Evolutionary conservation across 768 basidiomycete species (phyloP), one percentile per base, ranked within the genome.

Genomic region (Hericium alpestre): DNA sequence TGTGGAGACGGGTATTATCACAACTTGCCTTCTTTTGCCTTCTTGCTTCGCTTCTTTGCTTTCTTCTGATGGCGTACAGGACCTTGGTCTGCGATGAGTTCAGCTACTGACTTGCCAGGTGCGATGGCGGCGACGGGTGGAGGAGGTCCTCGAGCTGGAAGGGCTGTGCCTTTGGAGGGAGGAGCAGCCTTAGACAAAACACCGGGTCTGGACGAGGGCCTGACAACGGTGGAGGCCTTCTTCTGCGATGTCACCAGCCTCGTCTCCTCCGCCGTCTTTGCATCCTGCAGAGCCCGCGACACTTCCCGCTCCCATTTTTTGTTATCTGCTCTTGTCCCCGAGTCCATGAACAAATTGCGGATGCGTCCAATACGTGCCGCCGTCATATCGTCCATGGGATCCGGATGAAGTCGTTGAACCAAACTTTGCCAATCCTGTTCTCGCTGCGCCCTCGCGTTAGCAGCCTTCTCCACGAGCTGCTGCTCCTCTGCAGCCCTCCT

Each of bases 301-400:
- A 90, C 78, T 64, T 85, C 81, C 25, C 67, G 72, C 66, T 84
- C 83, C 88, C 87, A 90, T 66, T 78, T 80, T 20, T 67, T 65
- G 9, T 69, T 61, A 55, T 83, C 76, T 55, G 72, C 76, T 11
- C 72, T 72, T 3, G 77, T 71, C n/a, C 74, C 74, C 3, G 82
- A 79, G 59, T 83, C 80, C 58, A 88, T 56, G 64, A 82, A 90
- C 32, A 77, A 78, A 9, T 64, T 72, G 39, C 76, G 79, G 23
- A 90, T 71, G 10, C 78, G 73, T 22, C 78, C 76, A 8, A 90
- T 68, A 25, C 83, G 78, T 56, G 77, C 65, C 2, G 72, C 73
- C 18, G 75, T 71, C 25, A 79, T 72, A 7, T 77, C 74, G 38
- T 75, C 71, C 54, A 84, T 61, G 7, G 79, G 71, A 1, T 70